A percentile compares a stretch with the other conserved stretches of the same genome.
phyloP scores from a whole-genome alignment of 2,329 filamentous ascomycete genomes.

The Hyphodiscus sp. region DNA sequence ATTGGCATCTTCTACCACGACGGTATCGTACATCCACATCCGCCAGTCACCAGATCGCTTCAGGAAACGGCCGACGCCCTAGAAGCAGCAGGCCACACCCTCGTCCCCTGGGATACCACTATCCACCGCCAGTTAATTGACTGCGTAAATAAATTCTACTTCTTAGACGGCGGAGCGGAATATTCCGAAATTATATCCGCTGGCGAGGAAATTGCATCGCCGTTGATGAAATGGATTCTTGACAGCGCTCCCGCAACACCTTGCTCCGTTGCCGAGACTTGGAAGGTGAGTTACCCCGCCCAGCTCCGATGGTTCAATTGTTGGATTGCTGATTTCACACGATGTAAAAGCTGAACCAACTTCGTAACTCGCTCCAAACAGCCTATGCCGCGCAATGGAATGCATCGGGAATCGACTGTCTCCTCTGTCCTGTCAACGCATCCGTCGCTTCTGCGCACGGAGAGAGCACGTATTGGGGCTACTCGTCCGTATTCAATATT shows the following conservation, averaged over 20 bases:
- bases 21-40: slow-evolving; percentile 6
- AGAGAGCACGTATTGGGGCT: slow-evolving; percentile 14
- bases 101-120: slow-evolving; percentile 19
- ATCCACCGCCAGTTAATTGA: slow-evolving; percentile 18
- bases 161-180: slow-evolving; percentile 17
- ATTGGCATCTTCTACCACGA: slow-evolving; percentile 23
- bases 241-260: neutral
- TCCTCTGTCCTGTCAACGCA: slow-evolving; percentile 7
- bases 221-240: slow-evolving; percentile 19
- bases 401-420: slow-evolving; percentile 9
- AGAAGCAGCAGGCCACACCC: slow-evolving; percentile 4
- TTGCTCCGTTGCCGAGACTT: neutral
- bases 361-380: slow-evolving; percentile 28
- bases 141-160: slow-evolving; percentile 18
- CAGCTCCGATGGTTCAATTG: too few species aligned
- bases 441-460: slow-evolving; percentile 3
- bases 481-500: slow-evolving; percentile 8
- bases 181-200: slow-evolving; percentile 8
- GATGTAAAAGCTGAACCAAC: neutral
- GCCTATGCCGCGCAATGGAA: slow-evolving; percentile 16
- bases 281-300: neutral
- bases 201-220: slow-evolving; percentile 11
- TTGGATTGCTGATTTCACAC: too few species aligned
- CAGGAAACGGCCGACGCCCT: slow-evolving; percentile 9
- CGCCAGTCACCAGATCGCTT: slow-evolving; percentile 17